Base-by-base conservation (phyloP, 2,329 filamentous ascomycete genomes). In the Huntiella savannae region DNA sequence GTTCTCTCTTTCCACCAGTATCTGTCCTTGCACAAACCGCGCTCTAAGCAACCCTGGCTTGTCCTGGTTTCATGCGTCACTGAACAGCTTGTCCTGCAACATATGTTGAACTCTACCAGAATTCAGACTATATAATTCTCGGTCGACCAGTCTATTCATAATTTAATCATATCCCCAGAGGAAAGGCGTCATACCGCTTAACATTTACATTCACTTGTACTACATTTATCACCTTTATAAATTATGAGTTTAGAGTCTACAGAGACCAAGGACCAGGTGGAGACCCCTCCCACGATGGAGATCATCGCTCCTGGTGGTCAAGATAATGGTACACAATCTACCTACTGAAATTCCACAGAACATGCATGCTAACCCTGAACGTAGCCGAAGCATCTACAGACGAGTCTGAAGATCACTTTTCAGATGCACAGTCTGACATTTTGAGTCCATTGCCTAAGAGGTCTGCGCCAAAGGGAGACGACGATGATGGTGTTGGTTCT, bases 341-440 rank as follows among this genome's bases (percentile, higher is more conserved):
- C 33, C 12, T 12, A 3, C 33, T 35, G 11, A 35, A 12, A 35
- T 12, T 35, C 33, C 4, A 12, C 13, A 35, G 11, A 35, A 35
- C 13, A 12, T 35, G 33, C 11, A 35, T 35, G 11, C 33, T 35
- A 35, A 40, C 12, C 17, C 43, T 35, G 36, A 11, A 11, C 28
- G 8, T 36, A 50, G 48, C 44, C 8, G 48, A 49, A 41, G 34
- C 44, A 32, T 49, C 48, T 16, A 45, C 48, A 35, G 48, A 50
- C 15, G 77, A 79, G 51, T 78, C 74, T 22, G 77, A 80, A 40
- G 77, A 81, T 53, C 77, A 80, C 60, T 81, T 78, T 59, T 79
- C 73, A 43, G 77, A 81, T 57, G 76, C 77, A 33, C 71, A 71
- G 46, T 77, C 74, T 33, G 68, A 60, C 47, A 64, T 56, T 49